Percentiles rank a stretch among this genome's conserved stretches.
phyloP scores from a whole-genome alignment of 495 filamentous ascomycete species.

The Talaromyces stipitatus region DNA sequence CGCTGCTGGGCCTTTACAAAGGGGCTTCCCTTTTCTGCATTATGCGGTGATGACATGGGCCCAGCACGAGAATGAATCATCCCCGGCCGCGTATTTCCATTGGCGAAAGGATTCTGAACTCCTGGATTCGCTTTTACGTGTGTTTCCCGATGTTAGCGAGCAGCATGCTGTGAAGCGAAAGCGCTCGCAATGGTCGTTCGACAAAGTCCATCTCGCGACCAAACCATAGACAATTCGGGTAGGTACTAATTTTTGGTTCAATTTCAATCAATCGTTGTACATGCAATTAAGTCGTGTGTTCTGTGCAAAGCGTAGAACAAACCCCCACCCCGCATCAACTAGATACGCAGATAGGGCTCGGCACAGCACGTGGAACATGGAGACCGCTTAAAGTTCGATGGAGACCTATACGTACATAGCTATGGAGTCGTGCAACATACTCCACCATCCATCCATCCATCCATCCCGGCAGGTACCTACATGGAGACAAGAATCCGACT shows the following conservation, averaged over 20 bases:
- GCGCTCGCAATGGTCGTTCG: too few relatives aligned
- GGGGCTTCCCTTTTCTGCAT: not conserved
- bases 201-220: too few relatives aligned
- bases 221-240: too few relatives aligned
- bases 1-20: too few relatives aligned
- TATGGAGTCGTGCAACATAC: not conserved
- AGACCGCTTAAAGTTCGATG: not conserved
- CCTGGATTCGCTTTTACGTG: too few relatives aligned
- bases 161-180: not conserved
- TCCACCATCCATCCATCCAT: too few relatives aligned
- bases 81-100: not conserved
- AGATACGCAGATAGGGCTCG: not conserved
- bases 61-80: not conserved
- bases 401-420: not conserved
- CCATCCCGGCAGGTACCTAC: too few relatives aligned
- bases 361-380: not conserved
- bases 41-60: not conserved
- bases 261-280: not conserved
- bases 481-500: too few relatives aligned
- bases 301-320: not conserved
- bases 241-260: not conserved
- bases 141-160: not conserved
- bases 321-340: not conserved
- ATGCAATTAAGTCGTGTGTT: not conserved
- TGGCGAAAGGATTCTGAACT: not conserved